Conservation (phyloP, 495 filamentous ascomycete genomes). For the Cairneyella variabilis region DNA sequence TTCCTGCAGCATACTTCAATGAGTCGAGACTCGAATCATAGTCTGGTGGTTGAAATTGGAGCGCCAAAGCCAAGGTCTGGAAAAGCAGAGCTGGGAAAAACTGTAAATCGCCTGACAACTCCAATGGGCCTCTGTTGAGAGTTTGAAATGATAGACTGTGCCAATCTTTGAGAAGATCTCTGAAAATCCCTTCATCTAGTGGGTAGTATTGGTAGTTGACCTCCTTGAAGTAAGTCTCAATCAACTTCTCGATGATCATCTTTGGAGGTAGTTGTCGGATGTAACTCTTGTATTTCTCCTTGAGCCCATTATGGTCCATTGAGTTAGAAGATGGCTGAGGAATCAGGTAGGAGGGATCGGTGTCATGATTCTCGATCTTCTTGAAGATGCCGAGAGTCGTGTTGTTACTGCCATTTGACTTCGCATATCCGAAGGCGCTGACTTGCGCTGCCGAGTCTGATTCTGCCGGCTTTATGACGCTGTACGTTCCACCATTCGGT, state of each 20-base stretch:
- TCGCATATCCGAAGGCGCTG: constrained; percentile 45
- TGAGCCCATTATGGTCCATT: constrained; percentile 29
- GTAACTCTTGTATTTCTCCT: constrained; percentile 48
- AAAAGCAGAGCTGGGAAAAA: constrained; percentile 55
- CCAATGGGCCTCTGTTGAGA: constrained; percentile 39
- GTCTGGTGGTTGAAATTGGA: constrained; percentile 48
- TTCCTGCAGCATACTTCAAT: constrained; percentile 53
- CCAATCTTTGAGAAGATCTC: constrained; percentile 47
- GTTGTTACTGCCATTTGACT: constrained; percentile 35
- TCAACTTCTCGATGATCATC: constrained; percentile 47
- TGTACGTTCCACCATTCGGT: not conserved
- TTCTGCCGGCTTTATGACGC: constrained; percentile 17
- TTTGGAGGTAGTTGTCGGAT: constrained; percentile 51
- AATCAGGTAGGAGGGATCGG: constrained; percentile 16
- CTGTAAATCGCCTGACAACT: constrained; percentile 37
- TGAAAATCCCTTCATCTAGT: constrained; percentile 49
- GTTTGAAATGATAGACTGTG: constrained; percentile 40
- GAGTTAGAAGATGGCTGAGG: constrained; percentile 20
- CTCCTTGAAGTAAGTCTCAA: constrained; percentile 50
- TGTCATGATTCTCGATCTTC: constrained; percentile 39
- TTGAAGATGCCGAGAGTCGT: constrained; percentile 44
- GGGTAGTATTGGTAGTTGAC: constrained; percentile 59
- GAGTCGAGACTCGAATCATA: constrained; percentile 43
- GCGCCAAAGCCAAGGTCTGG: constrained; percentile 49
- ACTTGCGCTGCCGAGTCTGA: constrained; percentile 19